Evolutionary conservation across 257 asterid genomes (phyloP), one percentile per base, ranked within the genome.

Genomic region (Primulina huaijiensis): DNA sequence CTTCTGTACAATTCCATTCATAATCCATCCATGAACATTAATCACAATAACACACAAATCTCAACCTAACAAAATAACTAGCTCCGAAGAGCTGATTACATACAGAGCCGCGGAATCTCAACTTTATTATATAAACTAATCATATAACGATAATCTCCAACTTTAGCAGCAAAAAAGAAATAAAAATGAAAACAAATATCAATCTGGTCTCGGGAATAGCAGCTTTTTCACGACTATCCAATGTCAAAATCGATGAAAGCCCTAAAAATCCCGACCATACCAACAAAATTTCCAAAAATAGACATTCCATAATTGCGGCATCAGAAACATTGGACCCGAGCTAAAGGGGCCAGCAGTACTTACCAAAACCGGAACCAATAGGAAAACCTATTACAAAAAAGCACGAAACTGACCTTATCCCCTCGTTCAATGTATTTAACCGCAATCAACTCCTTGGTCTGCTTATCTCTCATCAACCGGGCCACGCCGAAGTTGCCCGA

Each of bases 401-500:
- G 16, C n/a, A 23, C 29, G 61, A 35, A 78, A 67, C 89, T n/a
- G 29, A 88, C 97, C 95, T 87, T 90, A 17, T 90, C 92, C 25
- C 97, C 97, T 69, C 97, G 81, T 77, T 90, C 96, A 38, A 90
- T 88, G 72, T 90, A 90, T 88, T 90, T 90, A 29, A 90, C 96
- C 29, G 97, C 97, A 74, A 90, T 85, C 17, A 88, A 87, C 79
- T 86, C 94, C 19, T 77, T 90, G 6, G 97, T 88, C 76, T 83
- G 96, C 81, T 86, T 90, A 68, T 90, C 96, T 65, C 83, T 86
- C 96, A 88, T 82, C 72, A 90, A 84, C 61, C 94, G 88, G 27
- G 97, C 97, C 20, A 89, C 91, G 0, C 93, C 95, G 74, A 88
- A 90, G 58, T 90, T 90, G 69, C 97, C 97, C 67, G 95, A 78